Base-by-base conservation (phyloP, 192 early-diverging fungal species). In the Dimargaris verticillata region DNA sequence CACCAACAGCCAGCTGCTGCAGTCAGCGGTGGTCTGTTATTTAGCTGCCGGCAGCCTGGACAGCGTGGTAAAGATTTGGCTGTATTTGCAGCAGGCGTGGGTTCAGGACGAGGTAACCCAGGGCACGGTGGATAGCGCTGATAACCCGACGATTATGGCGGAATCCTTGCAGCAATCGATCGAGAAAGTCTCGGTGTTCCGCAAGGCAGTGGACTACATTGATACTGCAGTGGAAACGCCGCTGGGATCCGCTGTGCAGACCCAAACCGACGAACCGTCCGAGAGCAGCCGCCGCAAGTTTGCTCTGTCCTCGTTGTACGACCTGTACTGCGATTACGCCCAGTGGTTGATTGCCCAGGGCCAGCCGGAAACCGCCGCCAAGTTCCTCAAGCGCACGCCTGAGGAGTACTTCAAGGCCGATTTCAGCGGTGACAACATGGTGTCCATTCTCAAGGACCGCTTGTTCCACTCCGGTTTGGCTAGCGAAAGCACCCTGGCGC, bases 181-280 rank as follows among this genome's bases (percentile, higher is more conserved):
- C 49, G 93, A 97, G 64, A 92, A 93, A 72, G 83, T 96, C 25
- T 80, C 91, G 12, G 83, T 99, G 29, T 95, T 97, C 77, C 83
- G 91, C 33, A 85, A 86, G 52, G 96, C 93, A 0, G 88, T 97
- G 51, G 81, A 85, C 51, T 99, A 84, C 71, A 82, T 89, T 33
- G 95, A 99, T 63, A 68, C 83, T 14, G 80, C 84, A 29, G 63
- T 73, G 66, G 67, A 25, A 48, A 51, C 61, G 18, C 45, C 61
- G 25, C 61, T 51, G 20, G 61, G 61, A 0, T 48, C 45, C 5
- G 45, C 61, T 25, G 66, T 63, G 45, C 44, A 55, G 10, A 52
- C 65, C 12, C 68, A 67, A 59, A 61, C 68, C 63, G 68, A 72
- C 58, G 63, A 68, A 58, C 44, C 64, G 52, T 45, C 68, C 0